These are phyloP conservation scores for Plasmodium gallinaceum DNA, from an alignment of 169 alveolate genomes.

Conservation along the genomic window DNA sequence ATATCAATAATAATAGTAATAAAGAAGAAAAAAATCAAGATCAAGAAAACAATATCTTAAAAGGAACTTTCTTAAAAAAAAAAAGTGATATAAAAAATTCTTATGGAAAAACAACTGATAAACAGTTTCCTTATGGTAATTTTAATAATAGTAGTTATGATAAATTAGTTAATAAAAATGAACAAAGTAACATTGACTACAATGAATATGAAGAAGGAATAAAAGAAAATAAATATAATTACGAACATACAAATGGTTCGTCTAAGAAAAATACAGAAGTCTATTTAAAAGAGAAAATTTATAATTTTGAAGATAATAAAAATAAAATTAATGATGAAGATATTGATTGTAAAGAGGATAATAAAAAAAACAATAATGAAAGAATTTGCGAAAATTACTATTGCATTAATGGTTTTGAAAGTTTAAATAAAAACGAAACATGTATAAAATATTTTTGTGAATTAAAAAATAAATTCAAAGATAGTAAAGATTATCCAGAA, in stretches of 20 bases:
- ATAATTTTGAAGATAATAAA: background rate
- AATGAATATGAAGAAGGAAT: background rate
- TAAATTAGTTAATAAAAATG: background rate
- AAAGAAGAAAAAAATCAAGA: background rate
- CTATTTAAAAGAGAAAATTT: background rate
- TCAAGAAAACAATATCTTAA: background rate
- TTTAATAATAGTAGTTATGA: background rate
- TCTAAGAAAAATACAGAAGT: background rate
- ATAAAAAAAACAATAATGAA: background rate
- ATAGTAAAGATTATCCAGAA: background rate
- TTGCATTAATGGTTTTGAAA: conserved; percentile 14
- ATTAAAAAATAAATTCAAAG: background rate
- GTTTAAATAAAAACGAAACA: conserved; percentile 7
- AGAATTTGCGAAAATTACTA: conserved; percentile 7
- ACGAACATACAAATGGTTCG: background rate
- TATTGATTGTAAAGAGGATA: background rate
- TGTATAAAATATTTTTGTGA: background rate
- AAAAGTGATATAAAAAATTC: conserved; percentile 8
- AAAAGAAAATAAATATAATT: background rate
- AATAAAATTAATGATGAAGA: background rate
- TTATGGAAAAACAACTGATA: background rate
- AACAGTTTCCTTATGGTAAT: conserved; percentile 2
- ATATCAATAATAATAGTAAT: background rate
- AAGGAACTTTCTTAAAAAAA: conserved; percentile 25
- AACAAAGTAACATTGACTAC: background rate